These are phyloP conservation scores for Cephalotrichum gorgonifer DNA, from an alignment of 2,329 filamentous ascomycete genomes.

Conservation along the genomic window DNA sequence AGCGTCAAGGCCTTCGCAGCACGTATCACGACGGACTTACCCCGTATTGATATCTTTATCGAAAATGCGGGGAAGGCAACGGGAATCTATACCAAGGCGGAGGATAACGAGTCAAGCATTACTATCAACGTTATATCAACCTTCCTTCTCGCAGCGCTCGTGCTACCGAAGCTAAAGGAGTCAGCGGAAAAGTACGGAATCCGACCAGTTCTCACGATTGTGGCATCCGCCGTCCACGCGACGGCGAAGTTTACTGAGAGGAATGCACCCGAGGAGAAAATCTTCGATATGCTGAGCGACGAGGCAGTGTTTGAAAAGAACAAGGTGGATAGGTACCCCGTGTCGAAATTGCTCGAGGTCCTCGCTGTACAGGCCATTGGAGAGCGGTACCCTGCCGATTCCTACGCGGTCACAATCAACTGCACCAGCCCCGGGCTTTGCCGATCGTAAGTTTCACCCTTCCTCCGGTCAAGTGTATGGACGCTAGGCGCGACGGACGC, in stretches of 20 bases:
- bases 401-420: conserved; percentile 25
- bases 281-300: conserved; percentile 19
- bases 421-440: conserved; percentile 29
- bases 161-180: conserved; percentile 26
- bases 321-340: conserved; percentile 13
- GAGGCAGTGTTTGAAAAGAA: conserved; percentile 6
- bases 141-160: conserved; percentile 29
- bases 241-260: conserved; percentile 5
- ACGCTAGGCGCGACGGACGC: not conserved
- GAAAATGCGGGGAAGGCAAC: conserved; percentile 24
- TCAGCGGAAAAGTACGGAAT: not conserved
- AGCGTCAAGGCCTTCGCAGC: conserved; percentile 24
- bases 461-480: no score
- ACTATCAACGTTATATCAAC: conserved; percentile 37
- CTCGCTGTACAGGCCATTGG: conserved; percentile 22
- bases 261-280: conserved; percentile 4
- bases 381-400: not conserved
- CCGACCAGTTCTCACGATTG: not conserved
- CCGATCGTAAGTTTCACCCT: conserved; percentile 14
- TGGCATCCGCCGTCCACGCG: conserved; percentile 8
- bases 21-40: conserved; percentile 15
- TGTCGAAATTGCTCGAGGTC: conserved; percentile 21
- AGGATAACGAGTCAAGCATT: conserved; percentile 30
- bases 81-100: conserved; percentile 13
- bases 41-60: conserved; percentile 30